These are phyloP conservation scores for Penicillium desertorum DNA, from an alignment of 495 filamentous ascomycete species.

Conservation along the genomic window DNA sequence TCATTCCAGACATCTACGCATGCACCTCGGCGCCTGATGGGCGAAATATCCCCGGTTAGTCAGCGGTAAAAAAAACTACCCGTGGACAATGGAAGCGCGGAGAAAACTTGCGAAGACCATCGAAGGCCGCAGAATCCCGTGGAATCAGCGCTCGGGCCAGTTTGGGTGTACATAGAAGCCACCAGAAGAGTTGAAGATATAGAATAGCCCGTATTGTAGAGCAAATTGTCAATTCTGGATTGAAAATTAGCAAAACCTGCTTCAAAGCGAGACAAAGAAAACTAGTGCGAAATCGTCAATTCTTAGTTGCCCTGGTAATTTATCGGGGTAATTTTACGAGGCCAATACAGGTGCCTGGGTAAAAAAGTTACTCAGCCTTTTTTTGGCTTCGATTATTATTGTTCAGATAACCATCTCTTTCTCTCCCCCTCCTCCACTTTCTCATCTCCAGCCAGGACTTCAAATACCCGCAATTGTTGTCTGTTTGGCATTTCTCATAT, in stretches of 20 bases:
- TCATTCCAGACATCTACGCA: neutral
- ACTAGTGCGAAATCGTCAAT: neutral
- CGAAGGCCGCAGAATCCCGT: conserved; percentile 39
- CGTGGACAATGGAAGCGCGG: conserved; percentile 20
- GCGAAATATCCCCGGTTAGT: conserved; percentile 5
- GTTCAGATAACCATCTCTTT: conserved; percentile 20
- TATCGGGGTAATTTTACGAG: conserved; percentile 13
- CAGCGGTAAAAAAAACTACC: conserved; percentile 11
- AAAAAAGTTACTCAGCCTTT: conserved; percentile 33
- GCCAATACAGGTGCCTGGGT: conserved; percentile 24
- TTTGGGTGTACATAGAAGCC: conserved; percentile 22
- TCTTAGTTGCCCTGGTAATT: conserved; percentile 24
- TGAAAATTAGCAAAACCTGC: neutral
- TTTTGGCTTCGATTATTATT: conserved; percentile 26
- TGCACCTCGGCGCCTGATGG: neutral
- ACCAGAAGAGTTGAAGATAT: conserved; percentile 23
- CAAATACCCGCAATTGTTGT: conserved; percentile 13
- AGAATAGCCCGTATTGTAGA: neutral
- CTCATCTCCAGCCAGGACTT: conserved; percentile 17
- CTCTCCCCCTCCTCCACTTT: conserved; percentile 13
- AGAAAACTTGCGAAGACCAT: conserved; percentile 30
- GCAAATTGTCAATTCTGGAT: neutral
- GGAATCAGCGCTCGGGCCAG: conserved; percentile 37
- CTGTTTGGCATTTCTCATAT: conserved; percentile 12
- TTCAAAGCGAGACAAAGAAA: conserved; percentile 5